Evolutionary conservation across 768 basidiomycete genomes (phyloP), one percentile per base, ranked within the genome.

Genomic region (Suillus fuscotomentosus): DNA sequence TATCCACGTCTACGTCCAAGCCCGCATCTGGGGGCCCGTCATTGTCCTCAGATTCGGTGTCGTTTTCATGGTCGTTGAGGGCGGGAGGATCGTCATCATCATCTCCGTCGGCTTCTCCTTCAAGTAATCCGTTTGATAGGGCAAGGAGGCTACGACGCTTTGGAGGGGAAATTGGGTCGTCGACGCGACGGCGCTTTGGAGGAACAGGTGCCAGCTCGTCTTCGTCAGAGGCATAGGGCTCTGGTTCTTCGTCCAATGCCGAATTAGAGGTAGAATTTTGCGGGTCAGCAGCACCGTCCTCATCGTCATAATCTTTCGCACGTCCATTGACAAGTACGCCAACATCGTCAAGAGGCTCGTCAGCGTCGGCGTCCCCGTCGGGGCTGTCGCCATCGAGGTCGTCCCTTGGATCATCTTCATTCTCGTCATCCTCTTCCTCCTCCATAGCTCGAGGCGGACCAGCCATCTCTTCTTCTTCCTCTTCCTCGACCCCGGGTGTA

Each of bases 401-500:
- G 50, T 68, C 59, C 39, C 48, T 56, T 31, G 60, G 69, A 59
- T 50, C 54, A 50, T 57, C 65, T 61, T 61, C 70, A 61, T 55
- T 71, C 70, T 54, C 66, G 47, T 69, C 71, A 48, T 79, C 85
- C 56, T 88, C 86, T 61, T 90, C 88, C 68, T 89, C 87, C 65
- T 89, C 86, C 83, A 85, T 84, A 41, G 83, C 81, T 61, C 79
- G 75, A 3, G 85, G 84, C 10, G 82, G 81, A 17, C 80, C 78
- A 3, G 80, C 73, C 63, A 78, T 75, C 57, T 82, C 80, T 59
- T 81, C 77, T 48, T 81, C 79, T 48, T 80, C 81, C 63, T 75
- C 74, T 62, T 78, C 74, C 67, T 81, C 73, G 43, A 70, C 64
- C 63, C 79, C 78, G 0, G 73, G 73, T 5, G 75, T 67, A 17